Conservation (phyloP, 805 yeast genomes). For the Kluyveromyces nonfermentans region DNA sequence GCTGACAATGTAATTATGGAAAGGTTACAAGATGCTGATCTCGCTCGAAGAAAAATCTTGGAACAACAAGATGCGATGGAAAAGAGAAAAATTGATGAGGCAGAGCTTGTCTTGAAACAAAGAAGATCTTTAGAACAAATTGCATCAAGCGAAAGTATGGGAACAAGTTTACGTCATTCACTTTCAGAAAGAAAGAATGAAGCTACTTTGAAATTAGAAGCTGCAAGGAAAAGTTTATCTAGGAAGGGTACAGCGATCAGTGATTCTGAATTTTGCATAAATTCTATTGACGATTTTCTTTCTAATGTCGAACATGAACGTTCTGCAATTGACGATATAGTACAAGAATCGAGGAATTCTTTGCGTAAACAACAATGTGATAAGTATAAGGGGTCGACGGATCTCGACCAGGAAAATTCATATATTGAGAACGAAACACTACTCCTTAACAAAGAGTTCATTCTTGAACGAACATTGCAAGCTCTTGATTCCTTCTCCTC, state of each 20-base stretch:
- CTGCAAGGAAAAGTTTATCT: constrained; percentile 25
- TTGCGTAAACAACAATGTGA: constrained; percentile 49
- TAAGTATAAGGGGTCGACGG: constrained; percentile 32
- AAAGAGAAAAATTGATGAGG: constrained; percentile 67
- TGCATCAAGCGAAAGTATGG: constrained; percentile 11
- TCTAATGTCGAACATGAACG: constrained; percentile 36
- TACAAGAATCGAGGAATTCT: constrained; percentile 45
- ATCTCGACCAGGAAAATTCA: constrained; percentile 11
- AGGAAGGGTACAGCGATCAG: constrained; percentile 9
- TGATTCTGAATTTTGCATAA: constrained; percentile 25
- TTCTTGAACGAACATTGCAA: constrained; percentile 75
- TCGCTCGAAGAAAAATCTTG: constrained; percentile 56
- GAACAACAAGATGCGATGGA: constrained; percentile 51
- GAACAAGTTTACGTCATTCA: constrained; percentile 27
- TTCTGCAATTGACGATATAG: constrained; percentile 45
- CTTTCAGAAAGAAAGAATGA: constrained; percentile 21
- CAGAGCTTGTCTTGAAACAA: constrained; percentile 57
- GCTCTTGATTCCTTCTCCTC: constrained; percentile 92
- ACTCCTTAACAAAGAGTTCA: constrained; percentile 60
- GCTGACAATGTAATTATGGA: constrained; percentile 89
- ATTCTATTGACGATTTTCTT: constrained; percentile 44
- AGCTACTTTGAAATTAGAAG: constrained; percentile 24
- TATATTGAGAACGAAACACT: constrained; percentile 48
- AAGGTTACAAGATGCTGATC: constrained; percentile 44
- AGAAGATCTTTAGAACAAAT: constrained; percentile 37